Evolutionary conservation across 1,139 yeast genomes (phyloP).

Genomic region (Pichia sp.): DNA sequence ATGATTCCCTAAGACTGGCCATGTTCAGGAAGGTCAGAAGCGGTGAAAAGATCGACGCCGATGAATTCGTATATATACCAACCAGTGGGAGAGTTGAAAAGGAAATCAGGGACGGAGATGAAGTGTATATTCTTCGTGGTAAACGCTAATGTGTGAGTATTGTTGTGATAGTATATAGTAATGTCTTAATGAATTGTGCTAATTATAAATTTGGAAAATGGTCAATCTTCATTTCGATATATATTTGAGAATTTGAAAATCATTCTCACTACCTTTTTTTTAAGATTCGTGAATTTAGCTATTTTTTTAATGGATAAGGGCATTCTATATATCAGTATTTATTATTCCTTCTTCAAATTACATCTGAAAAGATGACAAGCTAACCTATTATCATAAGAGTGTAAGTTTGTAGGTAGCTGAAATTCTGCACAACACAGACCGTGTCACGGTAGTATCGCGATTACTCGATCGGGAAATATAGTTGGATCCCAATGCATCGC

Average conservation of each 20-base stretch:
- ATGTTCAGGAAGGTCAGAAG: constrained; percentile 39
- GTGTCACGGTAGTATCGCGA: background rate
- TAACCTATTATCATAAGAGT: no score
- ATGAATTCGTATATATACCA: constrained; percentile 34
- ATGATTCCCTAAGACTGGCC: constrained; percentile 41
- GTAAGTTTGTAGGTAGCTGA: background rate
- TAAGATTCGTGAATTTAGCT: no score
- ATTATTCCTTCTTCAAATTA: no score
- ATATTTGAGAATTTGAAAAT: no score
- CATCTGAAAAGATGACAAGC: no score
- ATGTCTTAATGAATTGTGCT: no score
- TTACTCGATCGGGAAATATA: background rate
- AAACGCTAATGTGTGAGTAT: constrained; percentile 2
- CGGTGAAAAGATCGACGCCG: constrained; percentile 25
- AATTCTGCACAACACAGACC: background rate
- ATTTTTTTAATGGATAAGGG: background rate
- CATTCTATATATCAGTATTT: background rate
- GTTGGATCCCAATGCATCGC: no score
- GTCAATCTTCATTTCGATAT: no score
- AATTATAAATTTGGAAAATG: no score
- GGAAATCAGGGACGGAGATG: constrained; percentile 48
- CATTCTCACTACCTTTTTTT: no score
- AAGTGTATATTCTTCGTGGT: constrained; percentile 58
- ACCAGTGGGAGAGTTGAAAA: constrained; percentile 43
- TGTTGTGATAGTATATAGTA: background rate